These are phyloP conservation scores for Lasiodiplodia sp. DNA, from an alignment of 2,329 filamentous ascomycete genomes.

Conservation along the genomic window DNA sequence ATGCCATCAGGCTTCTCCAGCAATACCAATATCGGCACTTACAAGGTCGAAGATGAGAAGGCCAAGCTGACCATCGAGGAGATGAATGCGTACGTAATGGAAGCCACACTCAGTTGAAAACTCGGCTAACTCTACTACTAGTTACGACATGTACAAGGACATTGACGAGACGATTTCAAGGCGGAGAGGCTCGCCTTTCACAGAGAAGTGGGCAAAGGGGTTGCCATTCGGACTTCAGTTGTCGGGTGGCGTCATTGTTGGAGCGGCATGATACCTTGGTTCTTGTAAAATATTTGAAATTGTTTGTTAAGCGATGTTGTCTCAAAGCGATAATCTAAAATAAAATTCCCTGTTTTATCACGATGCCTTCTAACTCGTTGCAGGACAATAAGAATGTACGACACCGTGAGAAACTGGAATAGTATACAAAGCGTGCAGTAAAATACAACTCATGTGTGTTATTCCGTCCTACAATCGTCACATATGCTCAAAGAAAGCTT, in stretches of 20 bases:
- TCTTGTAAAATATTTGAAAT: too few relatives aligned
- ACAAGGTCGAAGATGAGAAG: constrained; percentile 68
- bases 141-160: constrained; percentile 28
- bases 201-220: constrained; percentile 1
- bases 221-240: constrained; percentile 15
- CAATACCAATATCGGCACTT: constrained; percentile 64
- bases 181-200: not conserved
- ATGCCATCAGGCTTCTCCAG: constrained; percentile 58
- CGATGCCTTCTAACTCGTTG: too few relatives aligned
- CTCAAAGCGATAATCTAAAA: too few relatives aligned
- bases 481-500: too few relatives aligned
- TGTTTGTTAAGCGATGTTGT: too few relatives aligned
- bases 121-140: not conserved
- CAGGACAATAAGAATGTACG: too few relatives aligned
- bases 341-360: too few relatives aligned
- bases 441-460: too few relatives aligned
- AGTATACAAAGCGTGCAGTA: too few relatives aligned
- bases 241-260: constrained; percentile 12
- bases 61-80: constrained; percentile 72
- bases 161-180: not conserved
- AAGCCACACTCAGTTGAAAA: not conserved
- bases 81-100: constrained; percentile 65
- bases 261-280: not conserved
- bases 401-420: too few relatives aligned
- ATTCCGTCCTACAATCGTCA: too few relatives aligned